Evolutionary conservation across 345 rosid genomes (phyloP).

Genomic region (Brassica incana): DNA sequence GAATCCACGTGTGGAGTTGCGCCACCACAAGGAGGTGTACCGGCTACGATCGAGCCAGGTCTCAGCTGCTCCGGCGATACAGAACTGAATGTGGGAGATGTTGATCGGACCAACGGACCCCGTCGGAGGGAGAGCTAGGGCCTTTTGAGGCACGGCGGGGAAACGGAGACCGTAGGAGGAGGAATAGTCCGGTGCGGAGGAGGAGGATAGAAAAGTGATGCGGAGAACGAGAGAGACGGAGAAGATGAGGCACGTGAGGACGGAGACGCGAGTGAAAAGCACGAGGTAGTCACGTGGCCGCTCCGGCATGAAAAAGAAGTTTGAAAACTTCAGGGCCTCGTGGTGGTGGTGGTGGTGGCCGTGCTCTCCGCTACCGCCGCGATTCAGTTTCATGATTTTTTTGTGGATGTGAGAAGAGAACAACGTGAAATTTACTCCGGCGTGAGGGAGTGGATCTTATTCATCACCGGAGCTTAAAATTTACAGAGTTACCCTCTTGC

Average conservation of each 20-base stretch:
- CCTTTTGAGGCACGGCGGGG: slow-evolving; percentile 24
- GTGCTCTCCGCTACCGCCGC: slow-evolving; percentile 35
- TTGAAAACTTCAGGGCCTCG: slow-evolving; percentile 39
- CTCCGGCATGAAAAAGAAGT: slow-evolving; percentile 39
- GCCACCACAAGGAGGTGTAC: slow-evolving; percentile 70
- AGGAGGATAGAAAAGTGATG: slow-evolving; percentile 42
- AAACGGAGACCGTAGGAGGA: slow-evolving; percentile 35
- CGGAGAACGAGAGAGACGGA: slow-evolving; percentile 57
- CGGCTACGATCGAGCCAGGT: slow-evolving; percentile 64
- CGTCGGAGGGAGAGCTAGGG: background rate
- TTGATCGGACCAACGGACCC: slow-evolving; percentile 45
- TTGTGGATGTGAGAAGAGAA: background rate
- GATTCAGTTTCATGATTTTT: slow-evolving; percentile 28
- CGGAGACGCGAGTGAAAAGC: slow-evolving; percentile 47
- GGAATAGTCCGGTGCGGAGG: slow-evolving; percentile 21
- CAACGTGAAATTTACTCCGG: slow-evolving; percentile 18
- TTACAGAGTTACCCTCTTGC: slow-evolving; percentile 8
- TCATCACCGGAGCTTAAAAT: background rate
- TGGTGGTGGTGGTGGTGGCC: slow-evolving; percentile 18
- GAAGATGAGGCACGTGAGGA: slow-evolving; percentile 51
- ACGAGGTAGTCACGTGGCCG: slow-evolving; percentile 43
- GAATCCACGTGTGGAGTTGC: slow-evolving; percentile 55
- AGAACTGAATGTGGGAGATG: slow-evolving; percentile 71
- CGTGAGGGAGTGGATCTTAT: background rate
- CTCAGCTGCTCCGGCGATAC: slow-evolving; percentile 58